Evolutionary conservation across 1,284 basidiomycete species (phyloP).

Genomic region (Filobasidium uniguttulatum): DNA sequence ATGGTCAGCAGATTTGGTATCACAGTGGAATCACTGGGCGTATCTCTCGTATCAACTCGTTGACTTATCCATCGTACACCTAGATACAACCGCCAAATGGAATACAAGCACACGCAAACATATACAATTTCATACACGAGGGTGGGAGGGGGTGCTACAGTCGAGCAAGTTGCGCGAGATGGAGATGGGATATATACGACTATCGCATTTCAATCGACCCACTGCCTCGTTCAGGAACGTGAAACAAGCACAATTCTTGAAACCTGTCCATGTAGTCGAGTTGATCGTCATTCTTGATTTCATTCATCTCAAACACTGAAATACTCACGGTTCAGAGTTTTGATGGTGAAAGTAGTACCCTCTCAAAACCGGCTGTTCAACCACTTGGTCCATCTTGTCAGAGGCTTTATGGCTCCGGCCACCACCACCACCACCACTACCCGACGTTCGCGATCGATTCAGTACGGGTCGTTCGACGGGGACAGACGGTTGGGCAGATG

Average conservation of each 20-base stretch:
- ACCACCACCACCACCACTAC: conserved; percentile 1
- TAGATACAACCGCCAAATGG: too few relatives aligned
- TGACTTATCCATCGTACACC: too few relatives aligned
- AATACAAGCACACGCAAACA: too few relatives aligned
- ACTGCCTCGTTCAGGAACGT: conserved; percentile 29
- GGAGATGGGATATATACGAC: conserved; percentile 3
- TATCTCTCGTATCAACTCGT: too few relatives aligned
- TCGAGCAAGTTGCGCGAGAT: too few relatives aligned
- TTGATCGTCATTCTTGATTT: conserved; percentile 2
- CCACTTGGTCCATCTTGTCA: not conserved
- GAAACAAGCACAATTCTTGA: conserved; percentile 39
- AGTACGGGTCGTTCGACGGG: too few relatives aligned
- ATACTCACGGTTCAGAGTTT: conserved; percentile 63
- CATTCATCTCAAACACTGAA: conserved; percentile 26
- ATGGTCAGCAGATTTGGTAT: too few relatives aligned
- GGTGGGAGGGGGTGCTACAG: too few relatives aligned
- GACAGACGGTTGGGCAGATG: too few relatives aligned
- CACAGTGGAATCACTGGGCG: too few relatives aligned
- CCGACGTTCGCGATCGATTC: not conserved
- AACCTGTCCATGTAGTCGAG: conserved; percentile 20
- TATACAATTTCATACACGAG: too few relatives aligned
- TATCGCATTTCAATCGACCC: conserved; percentile 38
- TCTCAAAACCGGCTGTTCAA: not conserved
- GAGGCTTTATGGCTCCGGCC: not conserved
- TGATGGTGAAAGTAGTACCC: conserved; percentile 74